A percentile compares a stretch with the other conserved stretches of the same genome.
Conservation (phyloP, 2,329 filamentous ascomycete genomes). For the Macrophomina pseudophaseolina region DNA sequence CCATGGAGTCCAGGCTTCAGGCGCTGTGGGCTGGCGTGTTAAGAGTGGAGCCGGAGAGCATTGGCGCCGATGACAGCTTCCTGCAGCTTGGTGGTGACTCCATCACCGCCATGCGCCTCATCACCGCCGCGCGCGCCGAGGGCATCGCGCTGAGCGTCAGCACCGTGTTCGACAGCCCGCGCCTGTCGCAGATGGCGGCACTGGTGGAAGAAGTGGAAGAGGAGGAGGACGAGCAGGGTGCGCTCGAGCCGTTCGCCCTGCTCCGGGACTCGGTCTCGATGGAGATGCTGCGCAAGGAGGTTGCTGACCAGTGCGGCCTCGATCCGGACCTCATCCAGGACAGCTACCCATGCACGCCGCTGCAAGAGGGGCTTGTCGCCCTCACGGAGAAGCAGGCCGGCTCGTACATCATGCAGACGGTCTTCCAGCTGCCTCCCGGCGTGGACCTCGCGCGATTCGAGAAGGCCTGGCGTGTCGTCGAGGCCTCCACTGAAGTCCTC, state of each 20-base stretch:
- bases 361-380: slow-evolving; percentile 49
- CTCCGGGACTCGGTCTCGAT: background rate
- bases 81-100: slow-evolving; percentile 42
- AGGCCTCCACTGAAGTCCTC: slow-evolving; percentile 40
- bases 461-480: slow-evolving; percentile 28
- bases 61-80: slow-evolving; percentile 29
- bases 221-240: background rate
- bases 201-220: background rate
- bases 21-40: background rate
- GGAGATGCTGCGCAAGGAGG: slow-evolving; percentile 43
- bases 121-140: background rate
- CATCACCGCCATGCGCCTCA: slow-evolving; percentile 34
- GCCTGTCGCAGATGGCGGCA: background rate
- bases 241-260: background rate
- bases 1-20: background rate
- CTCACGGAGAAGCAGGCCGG: slow-evolving; percentile 44
- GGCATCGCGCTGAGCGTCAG: background rate
- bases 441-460: slow-evolving; percentile 22
- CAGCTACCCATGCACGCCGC: slow-evolving; percentile 48
- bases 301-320: slow-evolving; percentile 35
- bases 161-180: background rate
- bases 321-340: slow-evolving; percentile 41
- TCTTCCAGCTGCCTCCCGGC: slow-evolving; percentile 36
- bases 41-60: background rate
- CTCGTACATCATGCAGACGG: slow-evolving; percentile 46